Base-by-base conservation (phyloP, 2,329 filamentous ascomycete species). In the Phoma sp. region DNA sequence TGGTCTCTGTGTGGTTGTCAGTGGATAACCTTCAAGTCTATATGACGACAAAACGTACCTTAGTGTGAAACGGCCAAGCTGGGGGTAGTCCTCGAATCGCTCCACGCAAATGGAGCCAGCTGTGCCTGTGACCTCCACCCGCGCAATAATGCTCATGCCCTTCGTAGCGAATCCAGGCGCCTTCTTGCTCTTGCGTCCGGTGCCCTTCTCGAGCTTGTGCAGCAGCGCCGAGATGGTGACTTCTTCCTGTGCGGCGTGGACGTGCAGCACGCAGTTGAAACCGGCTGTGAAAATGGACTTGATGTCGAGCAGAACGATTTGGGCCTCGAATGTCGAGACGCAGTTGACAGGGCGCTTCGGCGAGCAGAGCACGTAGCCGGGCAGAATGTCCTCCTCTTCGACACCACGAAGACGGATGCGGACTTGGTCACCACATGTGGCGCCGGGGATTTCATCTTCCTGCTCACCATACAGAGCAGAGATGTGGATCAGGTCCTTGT, bases 211-310 rank as follows among this genome's bases (percentile, higher is more conserved):
- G 40, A 98, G 82, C 79, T 94, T 96, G 81, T 99, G 95, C 64
- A 99, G 80, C 47, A 99, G 83, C 4, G 88, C 85, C 0, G 87
- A 85, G 71, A 99, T 96, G 0, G 94, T 97, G 54, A 99, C 92
- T 77, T 99, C 95, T 81, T 99, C 95, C 58, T 97, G 96, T 21
- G 95, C 95, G 4, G 94, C 92, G 78, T 99, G 95, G 21, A 99
- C 91, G 80, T 99, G 95, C 65, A 99, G 82, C 36, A 99, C 96
- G 72, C 95, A 99, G 81, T 97, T 97, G 82, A 96, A 99, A 47
- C 95, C 95, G 19, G 94, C 92, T 8, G 90, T 91, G 35, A 99
- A 83, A 72, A 99, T 99, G 69, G 82, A 92, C 85, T 96, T 97
- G 62, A 99, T 82, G 63, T 99, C 95, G 46, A 99, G 82, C 62